These are phyloP conservation scores for Daedalea quercina DNA, from an alignment of 768 basidiomycete species.

Conservation along the genomic window DNA sequence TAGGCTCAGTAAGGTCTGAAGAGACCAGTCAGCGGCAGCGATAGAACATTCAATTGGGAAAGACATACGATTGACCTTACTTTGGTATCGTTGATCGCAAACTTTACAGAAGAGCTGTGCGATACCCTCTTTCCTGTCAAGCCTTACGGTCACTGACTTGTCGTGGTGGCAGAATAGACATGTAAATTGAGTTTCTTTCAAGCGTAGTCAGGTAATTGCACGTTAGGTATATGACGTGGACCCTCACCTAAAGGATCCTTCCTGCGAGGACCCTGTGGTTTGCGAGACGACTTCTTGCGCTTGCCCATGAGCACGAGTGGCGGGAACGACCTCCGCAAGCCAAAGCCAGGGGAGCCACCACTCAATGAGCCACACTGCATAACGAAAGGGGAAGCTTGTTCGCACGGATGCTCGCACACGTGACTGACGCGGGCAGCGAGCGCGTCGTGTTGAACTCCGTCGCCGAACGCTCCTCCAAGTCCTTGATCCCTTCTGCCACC, in stretches of 20 bases:
- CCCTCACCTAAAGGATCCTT: slow-evolving; percentile 68
- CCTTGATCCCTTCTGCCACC: background rate
- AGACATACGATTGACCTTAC: slow-evolving; percentile 75
- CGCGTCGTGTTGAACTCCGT: slow-evolving; percentile 14
- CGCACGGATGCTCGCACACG: slow-evolving; percentile 5
- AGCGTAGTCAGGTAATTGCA: background rate
- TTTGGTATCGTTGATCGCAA: slow-evolving; percentile 83
- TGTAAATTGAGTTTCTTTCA: slow-evolving; percentile 75
- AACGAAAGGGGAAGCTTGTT: background rate
- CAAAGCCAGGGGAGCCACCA: too few species aligned
- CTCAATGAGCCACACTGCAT: too few species aligned
- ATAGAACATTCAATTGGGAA: background rate
- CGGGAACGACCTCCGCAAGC: slow-evolving; percentile 7
- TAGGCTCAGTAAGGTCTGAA: slow-evolving; percentile 77
- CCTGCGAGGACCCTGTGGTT: slow-evolving; percentile 60
- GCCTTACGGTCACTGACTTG: slow-evolving; percentile 77
- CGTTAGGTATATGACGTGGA: background rate
- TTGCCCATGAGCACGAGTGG: slow-evolving; percentile 58
- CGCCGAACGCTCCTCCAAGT: slow-evolving; percentile 1
- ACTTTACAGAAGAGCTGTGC: slow-evolving; percentile 77
- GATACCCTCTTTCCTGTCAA: slow-evolving; percentile 81
- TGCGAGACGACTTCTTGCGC: slow-evolving; percentile 84
- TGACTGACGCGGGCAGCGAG: slow-evolving; percentile 11
- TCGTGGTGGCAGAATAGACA: slow-evolving; percentile 90
- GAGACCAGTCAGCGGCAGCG: background rate